These are phyloP conservation scores for Talaromyces sp. DNA, from an alignment of 2,329 filamentous ascomycete species.

Conservation along the genomic window DNA sequence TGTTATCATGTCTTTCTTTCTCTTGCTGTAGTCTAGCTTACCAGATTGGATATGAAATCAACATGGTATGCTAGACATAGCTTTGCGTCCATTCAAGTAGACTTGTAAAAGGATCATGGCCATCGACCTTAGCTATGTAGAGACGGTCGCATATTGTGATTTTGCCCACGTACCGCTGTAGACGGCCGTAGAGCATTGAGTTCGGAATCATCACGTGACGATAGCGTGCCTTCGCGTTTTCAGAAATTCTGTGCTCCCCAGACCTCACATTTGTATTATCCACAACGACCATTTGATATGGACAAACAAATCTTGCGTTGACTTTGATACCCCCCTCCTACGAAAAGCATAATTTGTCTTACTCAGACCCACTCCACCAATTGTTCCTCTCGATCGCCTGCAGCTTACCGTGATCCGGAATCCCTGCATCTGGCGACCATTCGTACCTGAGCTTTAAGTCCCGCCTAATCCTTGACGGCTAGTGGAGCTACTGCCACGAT, in stretches of 20 bases:
- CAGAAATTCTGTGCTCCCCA: slow-evolving; percentile 11
- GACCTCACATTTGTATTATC: background rate
- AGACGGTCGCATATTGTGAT: too few relatives aligned
- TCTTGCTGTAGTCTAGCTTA: slow-evolving; percentile 29
- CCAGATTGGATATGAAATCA: slow-evolving; percentile 36
- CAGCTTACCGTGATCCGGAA: slow-evolving; percentile 12
- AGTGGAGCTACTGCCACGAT: slow-evolving; percentile 37
- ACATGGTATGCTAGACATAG: slow-evolving; percentile 31
- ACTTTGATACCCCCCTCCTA: background rate
- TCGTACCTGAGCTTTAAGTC: background rate
- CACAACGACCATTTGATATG: slow-evolving; percentile 6
- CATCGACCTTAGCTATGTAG: too few relatives aligned
- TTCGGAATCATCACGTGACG: slow-evolving; percentile 18
- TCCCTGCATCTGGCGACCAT: slow-evolving; percentile 11
- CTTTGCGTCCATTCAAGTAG: background rate
- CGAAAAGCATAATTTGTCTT: background rate
- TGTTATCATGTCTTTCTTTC: slow-evolving; percentile 15
- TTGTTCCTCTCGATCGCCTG: background rate
- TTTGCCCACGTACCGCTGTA: too few relatives aligned
- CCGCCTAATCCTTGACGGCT: background rate
- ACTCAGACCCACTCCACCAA: background rate
- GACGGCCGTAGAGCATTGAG: too few relatives aligned
- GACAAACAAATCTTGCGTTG: background rate
- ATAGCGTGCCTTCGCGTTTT: slow-evolving; percentile 22
- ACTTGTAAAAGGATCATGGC: background rate